Conservation (phyloP, 495 filamentous ascomycete genomes). For the Penicillium lividum region DNA sequence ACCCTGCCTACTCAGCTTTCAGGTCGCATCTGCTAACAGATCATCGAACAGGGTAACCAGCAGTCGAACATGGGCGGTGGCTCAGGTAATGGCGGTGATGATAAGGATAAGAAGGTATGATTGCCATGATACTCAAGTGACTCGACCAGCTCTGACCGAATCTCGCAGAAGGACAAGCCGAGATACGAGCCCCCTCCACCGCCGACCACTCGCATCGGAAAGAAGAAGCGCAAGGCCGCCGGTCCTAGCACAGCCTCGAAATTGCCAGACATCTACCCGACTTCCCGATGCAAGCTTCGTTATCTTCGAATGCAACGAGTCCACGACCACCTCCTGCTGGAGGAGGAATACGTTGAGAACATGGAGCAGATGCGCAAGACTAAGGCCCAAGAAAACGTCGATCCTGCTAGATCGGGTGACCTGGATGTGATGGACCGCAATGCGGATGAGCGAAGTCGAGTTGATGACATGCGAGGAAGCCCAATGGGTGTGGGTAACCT, state of each 20-base stretch:
- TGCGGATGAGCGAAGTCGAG: conserved; percentile 91
- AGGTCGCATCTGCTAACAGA: conserved; percentile 25
- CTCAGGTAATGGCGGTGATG: conserved; percentile 74
- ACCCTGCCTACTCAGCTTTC: conserved; percentile 14
- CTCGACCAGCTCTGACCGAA: conserved; percentile 13
- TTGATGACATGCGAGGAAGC: conserved; percentile 98
- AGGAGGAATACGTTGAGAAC: conserved; percentile 99
- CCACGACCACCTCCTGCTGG: conserved; percentile 93
- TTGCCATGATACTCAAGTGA: background rate
- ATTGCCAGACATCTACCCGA: conserved; percentile 89
- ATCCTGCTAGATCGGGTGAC: conserved; percentile 48
- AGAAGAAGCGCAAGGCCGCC: conserved; percentile 92
- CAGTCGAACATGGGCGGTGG: conserved; percentile 81
- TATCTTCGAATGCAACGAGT: conserved; percentile 97
- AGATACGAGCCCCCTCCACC: conserved; percentile 98
- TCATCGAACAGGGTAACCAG: conserved; percentile 59
- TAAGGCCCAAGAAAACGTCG: conserved; percentile 74
- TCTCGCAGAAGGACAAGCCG: conserved; percentile 89
- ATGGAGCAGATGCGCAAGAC: conserved; percentile 92
- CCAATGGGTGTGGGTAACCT: conserved; percentile 98
- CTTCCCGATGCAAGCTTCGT: conserved; percentile 94
- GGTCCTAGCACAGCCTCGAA: conserved; percentile 93
- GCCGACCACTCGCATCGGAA: conserved; percentile 95
- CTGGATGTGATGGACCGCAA: conserved; percentile 63
- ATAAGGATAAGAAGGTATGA: conserved; percentile 92